A percentile compares a stretch with the other conserved stretches of the same genome.
Evolutionary conservation across 306 rosid genomes (phyloP).

Genomic region (Cicer chorassanicum): DNA sequence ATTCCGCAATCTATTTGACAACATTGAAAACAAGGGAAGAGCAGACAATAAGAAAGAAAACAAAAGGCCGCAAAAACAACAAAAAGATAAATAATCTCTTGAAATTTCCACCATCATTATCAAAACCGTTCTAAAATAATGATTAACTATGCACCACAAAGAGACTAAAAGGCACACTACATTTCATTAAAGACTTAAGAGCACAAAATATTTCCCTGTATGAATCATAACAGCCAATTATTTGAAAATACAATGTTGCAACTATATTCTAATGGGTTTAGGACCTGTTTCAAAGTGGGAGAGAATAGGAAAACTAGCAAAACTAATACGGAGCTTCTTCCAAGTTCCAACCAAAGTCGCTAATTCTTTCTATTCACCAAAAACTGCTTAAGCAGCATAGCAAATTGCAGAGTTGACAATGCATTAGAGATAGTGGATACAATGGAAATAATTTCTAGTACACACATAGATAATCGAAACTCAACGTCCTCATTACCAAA

Average conservation of each 20-base stretch:
- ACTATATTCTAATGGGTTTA: neutral
- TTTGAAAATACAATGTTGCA: neutral
- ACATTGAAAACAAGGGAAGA: no score
- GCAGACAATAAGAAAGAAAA: no score
- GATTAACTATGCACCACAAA: no score
- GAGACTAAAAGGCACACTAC: neutral
- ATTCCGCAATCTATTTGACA: no score
- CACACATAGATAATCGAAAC: neutral
- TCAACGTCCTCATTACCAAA: neutral
- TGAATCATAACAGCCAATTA: neutral
- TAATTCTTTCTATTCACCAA: neutral
- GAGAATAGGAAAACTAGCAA: neutral
- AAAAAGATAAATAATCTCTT: no score
- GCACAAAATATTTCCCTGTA: neutral
- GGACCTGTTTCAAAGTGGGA: neutral
- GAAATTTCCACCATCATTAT: no score
- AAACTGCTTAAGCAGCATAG: neutral
- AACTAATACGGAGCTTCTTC: neutral
- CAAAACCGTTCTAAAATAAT: no score
- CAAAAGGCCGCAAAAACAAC: no score
- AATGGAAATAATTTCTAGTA: neutral
- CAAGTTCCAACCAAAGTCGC: no score
- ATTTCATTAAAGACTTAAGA: neutral
- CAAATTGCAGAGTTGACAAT: neutral
- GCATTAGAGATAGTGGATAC: neutral